phyloP scores from a whole-genome alignment of 2,329 filamentous ascomycete genomes.

The Fusarium algeriense region DNA sequence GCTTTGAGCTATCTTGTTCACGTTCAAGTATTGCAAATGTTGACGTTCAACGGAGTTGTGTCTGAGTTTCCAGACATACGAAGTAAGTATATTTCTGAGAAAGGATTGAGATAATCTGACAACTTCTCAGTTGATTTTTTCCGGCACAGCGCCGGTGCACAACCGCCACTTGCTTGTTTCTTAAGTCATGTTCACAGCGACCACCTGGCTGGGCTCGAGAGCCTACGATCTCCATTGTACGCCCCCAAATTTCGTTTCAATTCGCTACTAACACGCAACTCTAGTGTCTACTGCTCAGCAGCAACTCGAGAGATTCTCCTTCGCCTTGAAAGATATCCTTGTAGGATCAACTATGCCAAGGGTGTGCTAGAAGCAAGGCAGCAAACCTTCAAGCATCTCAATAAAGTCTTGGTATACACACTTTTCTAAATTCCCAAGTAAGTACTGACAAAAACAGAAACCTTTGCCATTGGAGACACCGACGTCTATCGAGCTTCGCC shows the following conservation, averaged over 20 bases:
- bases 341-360: conserved; percentile 83
- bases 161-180: conserved; percentile 83
- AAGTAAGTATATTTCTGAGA: conserved; percentile 55
- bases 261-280: not conserved
- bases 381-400: conserved; percentile 82
- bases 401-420: conserved; percentile 69
- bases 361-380: conserved; percentile 81
- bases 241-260: conserved; percentile 11
- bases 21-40: conserved; percentile 64
- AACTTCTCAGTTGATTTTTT: conserved; percentile 82
- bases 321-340: conserved; percentile 80
- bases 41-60: conserved; percentile 79
- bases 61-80: conserved; percentile 84
- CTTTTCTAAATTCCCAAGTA: fast-evolving
- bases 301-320: conserved; percentile 86
- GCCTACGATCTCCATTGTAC: conserved; percentile 79
- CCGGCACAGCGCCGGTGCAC: conserved; percentile 64
- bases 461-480: conserved; percentile 86
- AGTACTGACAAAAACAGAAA: conserved; percentile 62
- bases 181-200: conserved; percentile 94
- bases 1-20: not conserved
- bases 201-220: conserved; percentile 85
- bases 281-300: conserved; percentile 85
- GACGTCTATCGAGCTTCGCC: conserved; percentile 78
- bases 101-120: not conserved